Base-by-base conservation (phyloP, 768 basidiomycete genomes). In the Termitomyces sp. region DNA sequence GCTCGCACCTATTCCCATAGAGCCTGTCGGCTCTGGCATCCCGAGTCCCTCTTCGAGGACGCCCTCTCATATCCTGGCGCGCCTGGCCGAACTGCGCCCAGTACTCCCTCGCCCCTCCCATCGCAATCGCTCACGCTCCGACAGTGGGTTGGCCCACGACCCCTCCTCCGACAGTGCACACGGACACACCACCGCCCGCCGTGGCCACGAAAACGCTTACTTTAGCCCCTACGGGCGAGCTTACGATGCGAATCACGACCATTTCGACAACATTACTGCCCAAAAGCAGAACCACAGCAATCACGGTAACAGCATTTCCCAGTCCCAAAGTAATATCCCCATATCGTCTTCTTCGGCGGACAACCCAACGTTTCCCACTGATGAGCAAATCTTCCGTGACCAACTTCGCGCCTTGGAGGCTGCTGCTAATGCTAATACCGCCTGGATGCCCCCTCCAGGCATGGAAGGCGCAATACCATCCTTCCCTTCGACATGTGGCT, bases 151-250 rank as follows among this genome's bases (percentile, higher is more conserved):
- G 45, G 53, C 76, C 17, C 82, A 83, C 60, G 68, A 78, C 59
- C 78, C 82, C 17, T 78, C 82, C 5, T 71, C 75, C 7, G 72
- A 70, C 50, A 49, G 71, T n/a, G 68, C 74, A 50, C 76, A 78
- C 53, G 70, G 69, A 17, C 75, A 78, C 52, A 50, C 66, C 12
- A 60, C 62, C 53, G 78, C 80, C 48, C 78, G 78, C 63, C 78
- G 84, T 59, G 64, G 61, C 17, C 79, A 80, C 64, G 81, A 84
- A 53, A 73, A 73, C 57, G 70, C 75, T 56, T 71, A 73, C 44
- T 88, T 75, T 66, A 85, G 83, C 53, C 89, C 89, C 0, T 91
- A 90, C 55, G 80, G 80, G 17, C 79, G 86, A 23, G 85, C 85
- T 15, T 83, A 87, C 60, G 87, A 82, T 51, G 69, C 75, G 3